phyloP scores from a whole-genome alignment of 2,329 filamentous ascomycete species.

The Tolypocladium sp. region DNA sequence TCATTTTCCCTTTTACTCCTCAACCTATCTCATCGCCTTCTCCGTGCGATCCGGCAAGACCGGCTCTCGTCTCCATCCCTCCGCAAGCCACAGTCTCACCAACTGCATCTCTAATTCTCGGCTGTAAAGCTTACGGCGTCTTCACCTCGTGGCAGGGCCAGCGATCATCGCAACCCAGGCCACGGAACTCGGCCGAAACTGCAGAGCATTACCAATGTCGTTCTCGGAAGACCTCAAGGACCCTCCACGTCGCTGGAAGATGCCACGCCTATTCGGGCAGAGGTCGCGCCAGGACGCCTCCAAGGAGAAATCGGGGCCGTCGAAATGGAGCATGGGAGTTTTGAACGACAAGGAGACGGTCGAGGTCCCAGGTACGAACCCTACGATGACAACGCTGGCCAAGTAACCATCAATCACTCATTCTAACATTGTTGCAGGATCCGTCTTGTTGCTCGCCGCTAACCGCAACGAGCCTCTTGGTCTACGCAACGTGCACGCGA shows the following conservation, averaged over 20 bases:
- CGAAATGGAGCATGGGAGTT: conserved; percentile 64
- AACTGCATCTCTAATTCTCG: neutral
- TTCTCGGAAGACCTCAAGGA: conserved; percentile 2
- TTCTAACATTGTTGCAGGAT: conserved; percentile 1
- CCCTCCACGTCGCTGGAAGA: neutral
- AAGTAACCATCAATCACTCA: neutral
- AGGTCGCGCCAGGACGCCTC: neutral
- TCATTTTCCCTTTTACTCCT: neutral
- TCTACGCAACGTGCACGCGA: conserved; percentile 38
- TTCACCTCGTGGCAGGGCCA: neutral
- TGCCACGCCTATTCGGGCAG: neutral
- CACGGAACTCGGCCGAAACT: neutral
- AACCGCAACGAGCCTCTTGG: conserved; percentile 9
- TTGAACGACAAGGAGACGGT: conserved; percentile 73
- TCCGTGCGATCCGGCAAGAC: neutral
- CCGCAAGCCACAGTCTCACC: neutral
- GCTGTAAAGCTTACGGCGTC: neutral
- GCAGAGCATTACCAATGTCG: conserved; percentile 1
- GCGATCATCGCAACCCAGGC: neutral
- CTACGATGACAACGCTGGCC: neutral
- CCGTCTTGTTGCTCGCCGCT: conserved; percentile 8
- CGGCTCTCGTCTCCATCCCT: neutral
- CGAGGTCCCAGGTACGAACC: conserved; percentile 66
- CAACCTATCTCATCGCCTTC: neutral
- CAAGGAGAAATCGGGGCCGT: conserved; percentile 6